Evolutionary conservation across 2,329 filamentous ascomycete species (phyloP).

Genomic region (Onygenales sp.): DNA sequence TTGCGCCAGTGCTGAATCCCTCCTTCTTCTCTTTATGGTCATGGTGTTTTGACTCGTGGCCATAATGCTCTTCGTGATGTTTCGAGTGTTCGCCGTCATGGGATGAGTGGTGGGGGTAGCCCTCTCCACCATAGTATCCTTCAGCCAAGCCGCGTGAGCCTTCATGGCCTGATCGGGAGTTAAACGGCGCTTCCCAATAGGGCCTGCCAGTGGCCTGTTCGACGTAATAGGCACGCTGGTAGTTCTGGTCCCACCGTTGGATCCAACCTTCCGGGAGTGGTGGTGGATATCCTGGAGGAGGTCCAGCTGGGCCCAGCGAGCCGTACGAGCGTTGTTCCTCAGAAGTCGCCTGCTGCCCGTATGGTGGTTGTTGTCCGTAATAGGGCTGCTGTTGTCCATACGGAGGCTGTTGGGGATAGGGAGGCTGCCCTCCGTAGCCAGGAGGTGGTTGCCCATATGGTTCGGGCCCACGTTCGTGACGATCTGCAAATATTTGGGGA

Average conservation of each 20-base stretch:
- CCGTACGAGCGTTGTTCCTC: slow-evolving; percentile 13
- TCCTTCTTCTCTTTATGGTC: slow-evolving; percentile 23
- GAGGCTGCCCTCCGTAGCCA: neutral
- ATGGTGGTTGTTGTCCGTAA: slow-evolving; percentile 1
- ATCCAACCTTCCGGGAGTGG: slow-evolving; percentile 36
- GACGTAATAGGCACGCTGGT: slow-evolving; percentile 38
- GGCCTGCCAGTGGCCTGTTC: slow-evolving; percentile 40
- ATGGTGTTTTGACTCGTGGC: slow-evolving; percentile 4
- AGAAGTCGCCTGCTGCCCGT: slow-evolving; percentile 9
- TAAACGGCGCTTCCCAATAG: slow-evolving; percentile 42
- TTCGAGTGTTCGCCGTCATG: slow-evolving; percentile 7
- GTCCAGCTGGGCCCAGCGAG: slow-evolving; percentile 20
- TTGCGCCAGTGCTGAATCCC: slow-evolving; percentile 39
- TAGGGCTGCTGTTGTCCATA: neutral
- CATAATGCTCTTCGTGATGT: slow-evolving; percentile 15
- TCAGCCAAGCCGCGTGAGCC: slow-evolving; percentile 44
- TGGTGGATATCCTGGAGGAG: slow-evolving; percentile 25
- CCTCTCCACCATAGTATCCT: slow-evolving; percentile 47
- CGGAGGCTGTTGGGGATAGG: neutral
- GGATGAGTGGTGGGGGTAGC: neutral
- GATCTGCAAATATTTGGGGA: neutral
- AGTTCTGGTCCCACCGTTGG: slow-evolving; percentile 36
- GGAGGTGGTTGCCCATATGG: neutral
- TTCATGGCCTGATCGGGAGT: slow-evolving; percentile 48
- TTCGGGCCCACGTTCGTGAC: neutral